Percentiles rank a stretch among this genome's conserved stretches.
Conservation (phyloP, 129 eudicot genomes). For the Escallonia rubra region DNA sequence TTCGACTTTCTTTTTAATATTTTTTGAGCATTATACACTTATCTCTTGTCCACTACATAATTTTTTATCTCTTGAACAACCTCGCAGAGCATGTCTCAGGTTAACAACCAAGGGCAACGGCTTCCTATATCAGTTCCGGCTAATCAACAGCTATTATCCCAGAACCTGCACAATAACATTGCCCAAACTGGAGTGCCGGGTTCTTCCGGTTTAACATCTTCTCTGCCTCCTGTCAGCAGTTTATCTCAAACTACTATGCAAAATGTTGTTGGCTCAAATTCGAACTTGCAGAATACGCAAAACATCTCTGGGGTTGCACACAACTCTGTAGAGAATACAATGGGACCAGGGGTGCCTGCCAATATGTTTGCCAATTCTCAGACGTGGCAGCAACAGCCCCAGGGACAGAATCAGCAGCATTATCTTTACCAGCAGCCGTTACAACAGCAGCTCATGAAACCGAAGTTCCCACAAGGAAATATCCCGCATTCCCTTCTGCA, state of each 20-base stretch:
- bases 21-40: too few relatives aligned
- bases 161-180: constrained; percentile 42
- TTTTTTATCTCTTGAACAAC: constrained; percentile 17
- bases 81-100: constrained; percentile 49
- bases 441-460: constrained; percentile 52
- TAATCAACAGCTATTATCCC: constrained; percentile 47
- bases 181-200: constrained; percentile 50
- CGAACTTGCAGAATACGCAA: constrained; percentile 72
- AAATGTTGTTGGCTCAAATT: constrained; percentile 60
- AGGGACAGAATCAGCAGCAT: constrained; percentile 52
- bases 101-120: constrained; percentile 50
- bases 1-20: background rate
- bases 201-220: constrained; percentile 62
- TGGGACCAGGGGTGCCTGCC: constrained; percentile 63
- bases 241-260: constrained; percentile 57
- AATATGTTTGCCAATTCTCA: constrained; percentile 63
- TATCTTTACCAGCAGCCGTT: constrained; percentile 65
- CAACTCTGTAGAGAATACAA: constrained; percentile 55
- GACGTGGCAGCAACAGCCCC: constrained; percentile 68
- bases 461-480: constrained; percentile 34
- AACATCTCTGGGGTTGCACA: constrained; percentile 51
- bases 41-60: background rate
- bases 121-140: constrained; percentile 40
- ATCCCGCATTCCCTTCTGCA: constrained; percentile 47
- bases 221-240: constrained; percentile 53